A percentile compares a stretch with the other conserved stretches of the same genome.
Conservation (phyloP, 441 rosid species). For the Arabidopsis lyrata region DNA sequence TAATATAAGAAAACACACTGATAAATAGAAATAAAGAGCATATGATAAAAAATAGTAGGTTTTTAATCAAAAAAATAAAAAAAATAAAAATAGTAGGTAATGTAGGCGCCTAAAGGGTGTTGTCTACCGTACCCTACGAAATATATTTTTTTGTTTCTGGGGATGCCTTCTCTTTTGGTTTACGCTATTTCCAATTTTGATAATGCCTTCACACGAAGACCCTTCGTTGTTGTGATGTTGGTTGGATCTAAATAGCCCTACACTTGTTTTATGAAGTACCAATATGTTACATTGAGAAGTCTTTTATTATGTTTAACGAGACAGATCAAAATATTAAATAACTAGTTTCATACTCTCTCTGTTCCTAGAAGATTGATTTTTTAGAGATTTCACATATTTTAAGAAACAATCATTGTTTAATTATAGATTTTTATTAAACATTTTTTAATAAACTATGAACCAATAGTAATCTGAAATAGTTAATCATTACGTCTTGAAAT, state of each 20-base stretch:
- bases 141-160: not conserved
- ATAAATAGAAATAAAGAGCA: conserved; percentile 15
- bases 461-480: too few relatives aligned
- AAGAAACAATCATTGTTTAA: too few relatives aligned
- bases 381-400: too few relatives aligned
- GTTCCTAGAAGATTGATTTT: too few relatives aligned
- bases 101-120: conserved; percentile 30
- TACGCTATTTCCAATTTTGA: conserved; percentile 32
- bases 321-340: not conserved
- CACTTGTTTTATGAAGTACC: not conserved
- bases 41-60: not conserved
- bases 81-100: conserved; percentile 12
- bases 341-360: too few relatives aligned
- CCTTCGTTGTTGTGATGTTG: conserved; percentile 28
- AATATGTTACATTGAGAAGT: conserved; percentile 3
- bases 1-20: conserved; percentile 1
- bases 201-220: conserved; percentile 38
- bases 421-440: too few relatives aligned
- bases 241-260: conserved; percentile 29
- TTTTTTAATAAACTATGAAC: too few relatives aligned
- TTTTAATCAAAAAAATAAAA: too few relatives aligned
- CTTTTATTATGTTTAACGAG: not conserved
- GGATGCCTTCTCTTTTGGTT: conserved; percentile 38
- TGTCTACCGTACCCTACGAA: conserved; percentile 25
- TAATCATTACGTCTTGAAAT: too few relatives aligned